These are phyloP conservation scores for Talaromyces sp. DNA, from an alignment of 2,329 filamentous ascomycete species.

Conservation along the genomic window DNA sequence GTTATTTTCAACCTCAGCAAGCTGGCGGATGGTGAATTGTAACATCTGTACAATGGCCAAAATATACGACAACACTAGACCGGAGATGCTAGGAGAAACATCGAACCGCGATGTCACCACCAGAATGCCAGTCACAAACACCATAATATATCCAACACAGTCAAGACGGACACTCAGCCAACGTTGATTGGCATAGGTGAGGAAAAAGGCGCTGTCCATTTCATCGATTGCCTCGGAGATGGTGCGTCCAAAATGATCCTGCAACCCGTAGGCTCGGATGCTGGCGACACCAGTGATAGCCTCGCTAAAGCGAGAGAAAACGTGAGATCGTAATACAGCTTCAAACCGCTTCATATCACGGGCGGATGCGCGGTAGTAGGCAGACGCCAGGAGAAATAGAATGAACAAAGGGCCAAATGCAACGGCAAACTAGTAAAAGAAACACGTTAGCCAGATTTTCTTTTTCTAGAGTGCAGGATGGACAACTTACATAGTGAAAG, in stretches of 20 bases:
- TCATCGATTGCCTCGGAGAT: slow-evolving; percentile 71
- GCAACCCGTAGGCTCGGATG: slow-evolving; percentile 80
- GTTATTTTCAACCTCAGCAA: slow-evolving; percentile 93
- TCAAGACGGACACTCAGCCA: slow-evolving; percentile 84
- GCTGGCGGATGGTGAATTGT: slow-evolving; percentile 84
- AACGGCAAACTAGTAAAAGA: slow-evolving; percentile 55
- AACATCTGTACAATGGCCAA: slow-evolving; percentile 91
- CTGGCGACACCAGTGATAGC: slow-evolving; percentile 76
- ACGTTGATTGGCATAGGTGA: slow-evolving; percentile 89
- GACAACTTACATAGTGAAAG: slow-evolving; percentile 63
- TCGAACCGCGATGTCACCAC: slow-evolving; percentile 84
- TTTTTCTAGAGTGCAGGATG: not conserved
- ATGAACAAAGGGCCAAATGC: slow-evolving; percentile 65
- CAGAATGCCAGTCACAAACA: slow-evolving; percentile 81
- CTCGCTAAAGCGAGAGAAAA: slow-evolving; percentile 90
- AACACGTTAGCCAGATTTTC: not conserved
- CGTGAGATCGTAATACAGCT: slow-evolving; percentile 74
- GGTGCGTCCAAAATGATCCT: slow-evolving; percentile 64
- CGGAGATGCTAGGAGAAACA: slow-evolving; percentile 74
- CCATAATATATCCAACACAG: slow-evolving; percentile 72
- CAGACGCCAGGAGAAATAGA: slow-evolving; percentile 74
- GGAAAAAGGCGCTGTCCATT: slow-evolving; percentile 87
- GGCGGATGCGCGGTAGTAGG: slow-evolving; percentile 85
- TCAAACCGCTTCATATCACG: slow-evolving; percentile 94
- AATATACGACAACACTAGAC: slow-evolving; percentile 85